A percentile compares a stretch with the other conserved stretches of the same genome.
phyloP scores from a whole-genome alignment of 2,329 filamentous ascomycete genomes.

The Cercospora janseana region DNA sequence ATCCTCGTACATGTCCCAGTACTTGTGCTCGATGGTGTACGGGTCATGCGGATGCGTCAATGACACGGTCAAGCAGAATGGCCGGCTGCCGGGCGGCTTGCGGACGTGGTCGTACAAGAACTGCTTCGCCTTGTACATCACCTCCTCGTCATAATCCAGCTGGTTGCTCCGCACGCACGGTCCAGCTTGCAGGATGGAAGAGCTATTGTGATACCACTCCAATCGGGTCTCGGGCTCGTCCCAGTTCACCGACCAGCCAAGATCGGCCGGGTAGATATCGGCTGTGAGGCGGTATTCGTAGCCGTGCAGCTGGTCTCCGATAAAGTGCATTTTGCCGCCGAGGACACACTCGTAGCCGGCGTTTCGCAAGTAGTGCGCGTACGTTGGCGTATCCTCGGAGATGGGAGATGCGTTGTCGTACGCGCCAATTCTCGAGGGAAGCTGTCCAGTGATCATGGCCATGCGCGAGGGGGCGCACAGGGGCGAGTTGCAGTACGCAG shows the following conservation, averaged over 20 bases:
- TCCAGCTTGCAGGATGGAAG: slow-evolving; percentile 86
- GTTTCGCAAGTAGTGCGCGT: slow-evolving; percentile 83
- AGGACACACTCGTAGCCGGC: slow-evolving; percentile 86
- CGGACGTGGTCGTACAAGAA: slow-evolving; percentile 89
- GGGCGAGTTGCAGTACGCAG: slow-evolving; percentile 89
- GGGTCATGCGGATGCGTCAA: slow-evolving; percentile 94
- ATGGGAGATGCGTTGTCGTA: slow-evolving; percentile 90
- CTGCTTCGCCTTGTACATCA: slow-evolving; percentile 86
- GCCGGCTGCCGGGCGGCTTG: slow-evolving; percentile 68
- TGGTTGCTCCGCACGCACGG: slow-evolving; percentile 89
- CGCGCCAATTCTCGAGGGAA: slow-evolving; percentile 86
- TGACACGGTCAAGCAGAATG: slow-evolving; percentile 87
- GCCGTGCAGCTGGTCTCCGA: slow-evolving; percentile 89
- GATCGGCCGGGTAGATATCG: slow-evolving; percentile 92
- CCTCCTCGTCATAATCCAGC: slow-evolving; percentile 92
- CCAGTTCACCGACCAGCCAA: slow-evolving; percentile 95
- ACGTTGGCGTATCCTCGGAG: slow-evolving; percentile 80
- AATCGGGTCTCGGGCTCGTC: slow-evolving; percentile 79
- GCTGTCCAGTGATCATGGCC: slow-evolving; percentile 88
- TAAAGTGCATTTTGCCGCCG: slow-evolving; percentile 97
- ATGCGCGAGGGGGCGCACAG: slow-evolving; percentile 90
- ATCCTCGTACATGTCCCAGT: slow-evolving; percentile 87
- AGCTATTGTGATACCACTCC: slow-evolving; percentile 96
- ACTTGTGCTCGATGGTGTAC: slow-evolving; percentile 90
- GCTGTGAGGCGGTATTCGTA: slow-evolving; percentile 91